phyloP scores from a whole-genome alignment of 2,329 filamentous ascomycete genomes.

The Paecilomyces sp. region DNA sequence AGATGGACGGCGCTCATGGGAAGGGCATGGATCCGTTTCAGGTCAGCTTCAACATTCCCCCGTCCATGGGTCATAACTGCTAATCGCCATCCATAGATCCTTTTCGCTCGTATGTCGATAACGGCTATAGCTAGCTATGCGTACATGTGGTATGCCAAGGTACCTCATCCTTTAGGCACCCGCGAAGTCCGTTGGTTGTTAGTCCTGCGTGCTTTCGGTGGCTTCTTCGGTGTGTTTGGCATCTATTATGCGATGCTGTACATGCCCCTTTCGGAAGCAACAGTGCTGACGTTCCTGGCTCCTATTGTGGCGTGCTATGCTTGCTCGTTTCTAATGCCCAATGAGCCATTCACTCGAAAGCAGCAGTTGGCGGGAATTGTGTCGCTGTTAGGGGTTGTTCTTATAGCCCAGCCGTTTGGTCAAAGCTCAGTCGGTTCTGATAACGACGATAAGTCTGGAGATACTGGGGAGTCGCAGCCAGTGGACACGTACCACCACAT shows the following conservation, averaged over 20 bases:
- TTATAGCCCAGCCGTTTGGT: constrained; percentile 66
- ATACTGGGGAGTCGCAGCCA: constrained; percentile 18
- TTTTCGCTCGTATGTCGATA: constrained; percentile 72
- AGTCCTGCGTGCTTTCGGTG: constrained; percentile 59
- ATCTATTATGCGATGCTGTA: constrained; percentile 71
- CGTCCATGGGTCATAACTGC: neutral
- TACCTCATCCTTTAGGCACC: constrained; percentile 63
- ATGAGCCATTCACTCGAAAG: constrained; percentile 69
- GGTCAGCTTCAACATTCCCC: constrained; percentile 23
- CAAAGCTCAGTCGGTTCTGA: constrained; percentile 6
- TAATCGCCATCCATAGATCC: constrained; percentile 42
- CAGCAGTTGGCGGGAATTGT: constrained; percentile 71
- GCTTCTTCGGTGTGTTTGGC: constrained; percentile 73
- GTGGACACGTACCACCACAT: constrained; percentile 59
- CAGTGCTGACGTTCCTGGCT: constrained; percentile 79
- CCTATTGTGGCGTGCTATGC: constrained; percentile 73
- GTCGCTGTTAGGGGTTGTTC: constrained; percentile 69
- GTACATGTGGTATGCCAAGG: constrained; percentile 67
- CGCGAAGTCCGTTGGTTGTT: constrained; percentile 62
- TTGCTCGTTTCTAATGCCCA: constrained; percentile 62
- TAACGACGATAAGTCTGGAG: neutral
- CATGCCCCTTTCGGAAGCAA: constrained; percentile 77
- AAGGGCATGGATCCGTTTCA: constrained; percentile 74
- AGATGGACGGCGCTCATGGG: constrained; percentile 58
- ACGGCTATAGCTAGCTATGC: constrained; percentile 59